Evolutionary conservation across 352 stramenopile species (phyloP), one percentile per base, ranked within the genome.

Genomic region (Pythium apleroticum): DNA sequence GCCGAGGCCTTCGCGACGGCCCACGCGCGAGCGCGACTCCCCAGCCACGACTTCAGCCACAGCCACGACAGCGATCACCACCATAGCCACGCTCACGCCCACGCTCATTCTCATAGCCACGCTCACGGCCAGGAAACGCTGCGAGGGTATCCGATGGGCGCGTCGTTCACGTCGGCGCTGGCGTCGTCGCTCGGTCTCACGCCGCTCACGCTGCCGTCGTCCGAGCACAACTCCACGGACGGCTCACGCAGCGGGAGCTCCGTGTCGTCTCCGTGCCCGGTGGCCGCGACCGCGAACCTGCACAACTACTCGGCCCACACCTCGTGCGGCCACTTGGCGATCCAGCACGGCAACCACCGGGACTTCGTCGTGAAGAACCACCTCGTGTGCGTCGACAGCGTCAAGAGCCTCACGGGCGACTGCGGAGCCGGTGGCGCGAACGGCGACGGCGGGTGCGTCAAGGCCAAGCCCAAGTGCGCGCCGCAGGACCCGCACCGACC

Each of bases 341-440:
- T 93, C 39, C 72, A 87, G 60, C 84, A 93, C 58, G 84, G 84
- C 20, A 82, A 91, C 65, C 84, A 93, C 54, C 82, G 78, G 53
- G 84, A 93, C 65, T 93, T 90, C 59, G 81, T 93, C 37, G 84
- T 93, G 49, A 84, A 90, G 60, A 91, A 93, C 66, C 84, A 93
- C 50, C 73, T 93, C 31, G 78, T 93, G 52, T 93, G 84, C 57
- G 77, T 90, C 69, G 75, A 91, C 58, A 90, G 69, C 57, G 75
- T 93, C 65, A 89, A 70, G 37, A 80, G 66, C 37, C 64, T 91
- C 24, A 68, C 75, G n/a, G 70, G 66, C 25, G 55, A 72, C 59
- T 72, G 28, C 50, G 64, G 11, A 64, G 75, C 50, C 66, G 70
- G 57, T 27, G 28, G 25, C 27, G 49, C 41, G 9, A 49, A 49